These are phyloP conservation scores for Penicillium sp. DNA, from an alignment of 2,329 filamentous ascomycete genomes.

Conservation along the genomic window DNA sequence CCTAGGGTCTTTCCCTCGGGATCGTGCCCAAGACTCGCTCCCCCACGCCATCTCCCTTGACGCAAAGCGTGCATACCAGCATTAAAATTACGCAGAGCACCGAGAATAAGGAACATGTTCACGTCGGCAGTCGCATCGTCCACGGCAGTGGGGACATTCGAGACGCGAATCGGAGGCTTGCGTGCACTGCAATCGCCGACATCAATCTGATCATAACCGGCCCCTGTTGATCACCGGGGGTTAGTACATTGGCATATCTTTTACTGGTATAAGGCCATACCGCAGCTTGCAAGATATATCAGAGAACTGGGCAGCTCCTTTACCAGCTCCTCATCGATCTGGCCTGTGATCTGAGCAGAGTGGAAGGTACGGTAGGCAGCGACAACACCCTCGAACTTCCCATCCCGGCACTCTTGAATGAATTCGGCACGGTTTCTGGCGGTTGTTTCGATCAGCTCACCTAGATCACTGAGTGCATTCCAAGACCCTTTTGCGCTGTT, in stretches of 20 bases:
- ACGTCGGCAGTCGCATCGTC: slow-evolving; percentile 82
- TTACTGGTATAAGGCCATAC: slow-evolving; percentile 22
- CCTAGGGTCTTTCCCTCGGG: slow-evolving; percentile 75
- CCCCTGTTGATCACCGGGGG: slow-evolving; percentile 49
- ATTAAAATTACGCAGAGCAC: slow-evolving; percentile 72
- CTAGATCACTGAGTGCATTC: slow-evolving; percentile 59
- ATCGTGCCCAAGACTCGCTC: slow-evolving; percentile 62
- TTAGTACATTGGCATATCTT: background rate
- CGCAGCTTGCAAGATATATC: slow-evolving; percentile 40
- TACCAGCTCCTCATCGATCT: slow-evolving; percentile 69
- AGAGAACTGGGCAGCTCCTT: slow-evolving; percentile 43
- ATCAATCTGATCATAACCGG: slow-evolving; percentile 83
- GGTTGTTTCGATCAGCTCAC: slow-evolving; percentile 63
- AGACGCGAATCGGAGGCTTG: slow-evolving; percentile 61
- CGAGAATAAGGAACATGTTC: slow-evolving; percentile 76
- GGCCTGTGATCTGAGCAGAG: slow-evolving; percentile 64
- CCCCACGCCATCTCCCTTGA: slow-evolving; percentile 65
- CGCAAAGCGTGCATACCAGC: slow-evolving; percentile 64
- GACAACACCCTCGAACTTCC: slow-evolving; percentile 63
- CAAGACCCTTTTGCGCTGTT: slow-evolving; percentile 60
- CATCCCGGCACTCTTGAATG: slow-evolving; percentile 64
- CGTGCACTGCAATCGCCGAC: slow-evolving; percentile 67
- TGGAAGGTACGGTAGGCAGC: slow-evolving; percentile 70
- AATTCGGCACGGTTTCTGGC: slow-evolving; percentile 65
- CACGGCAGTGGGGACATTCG: slow-evolving; percentile 77